Evolutionary conservation across 1,284 basidiomycete species (phyloP).

Genomic region (Ustanciosporium gigantosporum): DNA sequence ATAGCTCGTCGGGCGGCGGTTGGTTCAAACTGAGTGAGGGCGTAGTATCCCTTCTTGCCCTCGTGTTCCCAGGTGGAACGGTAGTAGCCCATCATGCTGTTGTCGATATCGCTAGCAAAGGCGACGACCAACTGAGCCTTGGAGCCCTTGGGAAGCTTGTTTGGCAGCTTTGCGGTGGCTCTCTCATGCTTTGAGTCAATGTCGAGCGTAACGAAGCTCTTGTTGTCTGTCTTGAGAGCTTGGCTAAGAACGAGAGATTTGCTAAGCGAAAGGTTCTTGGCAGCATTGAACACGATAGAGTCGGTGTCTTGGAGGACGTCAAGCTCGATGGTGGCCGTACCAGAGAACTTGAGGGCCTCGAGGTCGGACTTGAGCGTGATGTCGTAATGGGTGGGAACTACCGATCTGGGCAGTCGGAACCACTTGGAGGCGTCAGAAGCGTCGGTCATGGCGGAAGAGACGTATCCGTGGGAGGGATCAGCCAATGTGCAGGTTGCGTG

Average conservation of each 20-base stretch:
- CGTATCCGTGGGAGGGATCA: slow-evolving; percentile 22
- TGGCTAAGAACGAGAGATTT: slow-evolving; percentile 71
- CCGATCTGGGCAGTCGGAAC: slow-evolving; percentile 76
- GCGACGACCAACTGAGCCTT: slow-evolving; percentile 49
- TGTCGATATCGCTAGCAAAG: slow-evolving; percentile 51
- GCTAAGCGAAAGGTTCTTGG: slow-evolving; percentile 71
- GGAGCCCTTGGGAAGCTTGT: slow-evolving; percentile 45
- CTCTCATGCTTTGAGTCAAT: slow-evolving; percentile 61
- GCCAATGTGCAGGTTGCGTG: slow-evolving; percentile 33
- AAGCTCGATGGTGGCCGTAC: slow-evolving; percentile 78
- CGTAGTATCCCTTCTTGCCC: slow-evolving; percentile 62
- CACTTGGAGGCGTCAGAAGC: slow-evolving; percentile 45
- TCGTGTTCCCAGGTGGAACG: slow-evolving; percentile 60
- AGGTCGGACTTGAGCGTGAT: slow-evolving; percentile 80
- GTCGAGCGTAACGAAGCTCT: slow-evolving; percentile 63
- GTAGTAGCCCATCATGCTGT: slow-evolving; percentile 61
- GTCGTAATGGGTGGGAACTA: slow-evolving; percentile 79
- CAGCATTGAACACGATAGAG: slow-evolving; percentile 62
- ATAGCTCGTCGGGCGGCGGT: slow-evolving; percentile 73
- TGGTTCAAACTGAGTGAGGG: slow-evolving; percentile 68
- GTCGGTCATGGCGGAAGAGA: slow-evolving; percentile 38
- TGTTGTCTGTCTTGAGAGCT: slow-evolving; percentile 67
- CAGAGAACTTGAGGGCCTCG: slow-evolving; percentile 73
- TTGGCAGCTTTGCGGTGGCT: slow-evolving; percentile 45
- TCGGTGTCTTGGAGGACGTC: slow-evolving; percentile 71